phyloP scores from a whole-genome alignment of 495 filamentous ascomycete genomes.

The Hypoxylon crocopeplum region DNA sequence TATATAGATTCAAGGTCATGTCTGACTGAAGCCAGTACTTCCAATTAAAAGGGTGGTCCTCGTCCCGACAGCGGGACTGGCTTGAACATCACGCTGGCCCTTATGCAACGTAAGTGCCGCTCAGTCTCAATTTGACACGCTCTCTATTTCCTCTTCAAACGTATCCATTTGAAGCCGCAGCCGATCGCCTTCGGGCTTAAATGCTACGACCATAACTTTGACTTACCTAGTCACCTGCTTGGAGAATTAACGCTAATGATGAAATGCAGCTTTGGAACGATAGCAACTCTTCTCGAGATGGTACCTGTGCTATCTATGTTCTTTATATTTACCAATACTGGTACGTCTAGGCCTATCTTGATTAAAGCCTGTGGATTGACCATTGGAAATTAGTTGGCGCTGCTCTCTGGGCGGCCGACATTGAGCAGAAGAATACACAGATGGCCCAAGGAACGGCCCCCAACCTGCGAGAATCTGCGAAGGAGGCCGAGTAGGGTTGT shows the following conservation, averaged over 20 bases:
- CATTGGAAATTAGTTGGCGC: slow-evolving; percentile 67
- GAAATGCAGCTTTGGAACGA: slow-evolving; percentile 73
- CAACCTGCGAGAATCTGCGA: slow-evolving; percentile 58
- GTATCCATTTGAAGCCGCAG: no score
- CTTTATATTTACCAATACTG: slow-evolving; percentile 89
- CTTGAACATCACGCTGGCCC: slow-evolving; percentile 66
- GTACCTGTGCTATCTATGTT: slow-evolving; percentile 81
- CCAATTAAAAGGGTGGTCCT: slow-evolving; percentile 83
- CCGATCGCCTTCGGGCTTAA: no score
- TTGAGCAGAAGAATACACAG: slow-evolving; percentile 67
- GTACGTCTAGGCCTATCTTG: slow-evolving; percentile 40
- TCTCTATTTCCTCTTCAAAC: no score
- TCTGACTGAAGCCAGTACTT: slow-evolving; percentile 67
- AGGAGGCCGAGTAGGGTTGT: slow-evolving; percentile 57
- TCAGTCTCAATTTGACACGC: no score
- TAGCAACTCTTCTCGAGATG: slow-evolving; percentile 80
- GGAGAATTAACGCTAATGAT: slow-evolving; percentile 20
- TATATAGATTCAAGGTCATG: neutral
- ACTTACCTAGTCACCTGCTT: slow-evolving; percentile 9
- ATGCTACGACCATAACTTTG: no score
- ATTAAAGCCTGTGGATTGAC: slow-evolving; percentile 29
- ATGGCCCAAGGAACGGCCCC: slow-evolving; percentile 61
- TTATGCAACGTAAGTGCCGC: slow-evolving; percentile 73
- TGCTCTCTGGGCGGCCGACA: slow-evolving; percentile 91
- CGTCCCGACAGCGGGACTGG: slow-evolving; percentile 66